These are phyloP conservation scores for Arthrobotrys conoides DNA, from an alignment of 2,329 filamentous ascomycete genomes.

Conservation along the genomic window DNA sequence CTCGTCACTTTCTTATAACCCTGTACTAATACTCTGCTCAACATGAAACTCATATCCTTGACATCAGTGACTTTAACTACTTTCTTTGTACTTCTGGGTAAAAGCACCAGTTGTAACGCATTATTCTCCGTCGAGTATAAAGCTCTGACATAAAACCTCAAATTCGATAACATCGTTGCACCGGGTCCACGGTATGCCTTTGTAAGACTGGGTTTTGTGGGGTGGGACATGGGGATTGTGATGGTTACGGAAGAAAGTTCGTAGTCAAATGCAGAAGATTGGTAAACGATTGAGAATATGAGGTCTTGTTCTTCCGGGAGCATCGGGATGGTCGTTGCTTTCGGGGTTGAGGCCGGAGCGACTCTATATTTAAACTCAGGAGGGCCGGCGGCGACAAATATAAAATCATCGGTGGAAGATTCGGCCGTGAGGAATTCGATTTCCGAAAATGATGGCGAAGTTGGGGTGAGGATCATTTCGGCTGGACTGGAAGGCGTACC, in stretches of 20 bases:
- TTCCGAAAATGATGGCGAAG: constrained; percentile 2
- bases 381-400: constrained; percentile 10
- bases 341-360: constrained; percentile 24
- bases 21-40: constrained; percentile 41
- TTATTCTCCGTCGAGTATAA: constrained; percentile 28
- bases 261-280: constrained; percentile 27
- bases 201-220: constrained; percentile 40
- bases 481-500: constrained; percentile 19
- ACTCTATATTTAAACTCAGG: constrained; percentile 30
- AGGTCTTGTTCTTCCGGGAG: constrained; percentile 49
- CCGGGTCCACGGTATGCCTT: constrained; percentile 59
- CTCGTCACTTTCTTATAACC: constrained; percentile 17
- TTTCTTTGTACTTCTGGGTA: constrained; percentile 52
- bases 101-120: constrained; percentile 43
- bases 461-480: constrained; percentile 13
- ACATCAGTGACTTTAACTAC: neutral
- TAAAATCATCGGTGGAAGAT: neutral
- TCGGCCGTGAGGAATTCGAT: constrained; percentile 3
- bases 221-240: constrained; percentile 35
- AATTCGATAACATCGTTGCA: constrained; percentile 61
- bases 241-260: constrained; percentile 44
- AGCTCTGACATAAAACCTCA: constrained; percentile 60
- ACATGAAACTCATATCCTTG: constrained; percentile 53
- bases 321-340: constrained; percentile 7
- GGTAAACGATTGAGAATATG: constrained; percentile 54